A percentile compares a stretch with the other conserved stretches of the same genome.
These are phyloP conservation scores for Aspergillus udagawae DNA, from an alignment of 2,329 filamentous ascomycete species.

Conservation along the genomic window DNA sequence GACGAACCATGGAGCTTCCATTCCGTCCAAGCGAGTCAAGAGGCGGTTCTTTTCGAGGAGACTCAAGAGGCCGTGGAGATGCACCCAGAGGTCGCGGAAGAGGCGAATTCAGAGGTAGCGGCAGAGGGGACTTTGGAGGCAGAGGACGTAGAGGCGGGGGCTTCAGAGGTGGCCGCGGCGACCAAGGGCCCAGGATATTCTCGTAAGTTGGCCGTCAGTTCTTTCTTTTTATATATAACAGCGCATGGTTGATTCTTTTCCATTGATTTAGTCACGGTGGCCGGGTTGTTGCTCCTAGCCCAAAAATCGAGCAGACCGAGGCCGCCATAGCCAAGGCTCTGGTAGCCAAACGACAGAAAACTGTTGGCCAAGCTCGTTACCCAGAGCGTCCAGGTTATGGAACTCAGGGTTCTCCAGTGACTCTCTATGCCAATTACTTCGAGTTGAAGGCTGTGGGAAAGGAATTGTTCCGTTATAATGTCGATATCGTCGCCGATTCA, in stretches of 20 bases:
- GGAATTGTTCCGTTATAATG: conserved; percentile 40
- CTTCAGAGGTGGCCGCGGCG: conserved; percentile 8
- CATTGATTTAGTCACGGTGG: conserved; percentile 18
- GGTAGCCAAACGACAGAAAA: conserved; percentile 12
- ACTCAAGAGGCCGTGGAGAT: conserved; percentile 18
- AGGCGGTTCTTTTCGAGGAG: conserved; percentile 6
- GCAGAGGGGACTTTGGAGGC: conserved; percentile 1
- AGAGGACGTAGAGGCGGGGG: conserved; percentile 10
- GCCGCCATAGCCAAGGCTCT: conserved; percentile 24
- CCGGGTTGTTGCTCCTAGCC: conserved; percentile 16
- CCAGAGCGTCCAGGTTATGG: conserved; percentile 38
- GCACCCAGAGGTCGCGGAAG: conserved; percentile 13
- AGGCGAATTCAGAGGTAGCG: conserved; percentile 1
- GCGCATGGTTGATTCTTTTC: neutral
- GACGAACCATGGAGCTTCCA: conserved; percentile 20
- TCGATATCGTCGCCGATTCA: conserved; percentile 30
- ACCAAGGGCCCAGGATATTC: conserved; percentile 24
- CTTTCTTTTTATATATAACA: neutral
- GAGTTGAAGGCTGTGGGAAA: conserved; percentile 34
- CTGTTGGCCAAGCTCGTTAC: conserved; percentile 16
- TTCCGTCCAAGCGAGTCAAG: conserved; percentile 13
- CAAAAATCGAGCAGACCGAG: conserved; percentile 25
- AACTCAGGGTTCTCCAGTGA: conserved; percentile 26
- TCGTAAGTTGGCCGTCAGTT: conserved; percentile 21
- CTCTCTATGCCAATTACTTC: conserved; percentile 40